Conservation (phyloP, 1,139 yeast species). For the Meyerozyma athensensis region DNA sequence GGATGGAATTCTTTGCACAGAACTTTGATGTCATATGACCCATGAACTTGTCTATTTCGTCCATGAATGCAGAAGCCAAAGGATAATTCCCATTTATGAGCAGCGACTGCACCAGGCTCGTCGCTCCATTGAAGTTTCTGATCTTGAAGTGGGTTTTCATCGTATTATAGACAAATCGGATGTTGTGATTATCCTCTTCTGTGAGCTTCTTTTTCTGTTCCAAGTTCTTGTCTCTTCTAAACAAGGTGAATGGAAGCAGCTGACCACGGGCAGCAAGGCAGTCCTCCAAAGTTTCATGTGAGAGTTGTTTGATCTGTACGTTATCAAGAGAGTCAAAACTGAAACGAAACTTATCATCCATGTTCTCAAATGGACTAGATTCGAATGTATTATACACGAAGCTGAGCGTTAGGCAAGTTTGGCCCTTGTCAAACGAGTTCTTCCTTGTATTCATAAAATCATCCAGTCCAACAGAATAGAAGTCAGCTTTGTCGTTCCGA, state of each 20-base stretch:
- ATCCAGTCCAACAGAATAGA: slow-evolving; percentile 12
- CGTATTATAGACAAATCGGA: slow-evolving; percentile 30
- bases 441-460: background rate
- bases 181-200: slow-evolving; percentile 27
- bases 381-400: slow-evolving; percentile 32
- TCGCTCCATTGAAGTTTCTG: slow-evolving; percentile 32
- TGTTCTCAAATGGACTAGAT: slow-evolving; percentile 28
- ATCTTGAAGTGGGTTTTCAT: slow-evolving; percentile 29
- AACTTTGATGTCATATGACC: slow-evolving; percentile 23
- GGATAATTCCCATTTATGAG: slow-evolving; percentile 9
- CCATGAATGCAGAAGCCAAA: slow-evolving; percentile 13
- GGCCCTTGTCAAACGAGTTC: background rate
- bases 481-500: slow-evolving; percentile 6
- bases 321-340: slow-evolving; percentile 26
- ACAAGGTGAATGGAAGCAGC: slow-evolving; percentile 27
- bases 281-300: slow-evolving; percentile 19
- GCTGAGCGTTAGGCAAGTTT: slow-evolving; percentile 34
- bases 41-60: slow-evolving; percentile 25
- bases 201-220: slow-evolving; percentile 7
- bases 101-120: slow-evolving; percentile 8
- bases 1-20: slow-evolving; percentile 22
- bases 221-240: slow-evolving; percentile 11
- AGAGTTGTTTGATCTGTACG: slow-evolving; percentile 21
- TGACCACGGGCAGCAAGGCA: slow-evolving; percentile 26
- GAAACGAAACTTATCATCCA: slow-evolving; percentile 20